A percentile compares a stretch with the other conserved stretches of the same genome.
These are phyloP conservation scores for Entophlyctis helioformis DNA, from an alignment of 192 early-diverging fungal genomes.

Conservation along the genomic window DNA sequence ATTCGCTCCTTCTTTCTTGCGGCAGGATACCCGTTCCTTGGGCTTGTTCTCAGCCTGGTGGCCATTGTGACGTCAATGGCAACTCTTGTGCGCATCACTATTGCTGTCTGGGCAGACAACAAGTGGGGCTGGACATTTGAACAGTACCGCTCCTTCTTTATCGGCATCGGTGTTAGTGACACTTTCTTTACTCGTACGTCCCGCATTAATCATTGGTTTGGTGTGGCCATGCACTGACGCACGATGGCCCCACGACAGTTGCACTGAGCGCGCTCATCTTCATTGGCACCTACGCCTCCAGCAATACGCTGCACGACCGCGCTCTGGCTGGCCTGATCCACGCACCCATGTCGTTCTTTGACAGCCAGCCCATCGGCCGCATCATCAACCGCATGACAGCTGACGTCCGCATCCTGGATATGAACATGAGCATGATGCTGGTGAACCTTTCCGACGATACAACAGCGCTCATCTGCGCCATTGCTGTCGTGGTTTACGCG, in stretches of 20 bases:
- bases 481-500: background rate
- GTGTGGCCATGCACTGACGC: no score
- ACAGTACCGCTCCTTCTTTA: background rate
- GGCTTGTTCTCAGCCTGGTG: background rate
- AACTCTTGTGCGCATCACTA: background rate
- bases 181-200: no score
- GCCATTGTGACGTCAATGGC: background rate
- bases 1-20: no score
- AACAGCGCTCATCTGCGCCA: background rate
- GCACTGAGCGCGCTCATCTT: no score
- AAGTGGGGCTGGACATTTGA: background rate
- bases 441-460: background rate
- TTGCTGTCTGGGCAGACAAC: background rate
- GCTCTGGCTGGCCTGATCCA: background rate
- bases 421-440: background rate
- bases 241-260: no score
- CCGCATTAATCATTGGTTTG: no score
- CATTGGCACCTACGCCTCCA: no score
- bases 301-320: background rate
- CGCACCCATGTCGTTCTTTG: background rate
- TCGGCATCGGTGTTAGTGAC: background rate
- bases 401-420: conserved; percentile 5
- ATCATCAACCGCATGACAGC: no score
- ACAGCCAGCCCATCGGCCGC: no score
- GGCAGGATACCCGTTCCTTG: no score